Conservation (phyloP, 1,284 basidiomycete genomes). For the Agaricales sp. region DNA sequence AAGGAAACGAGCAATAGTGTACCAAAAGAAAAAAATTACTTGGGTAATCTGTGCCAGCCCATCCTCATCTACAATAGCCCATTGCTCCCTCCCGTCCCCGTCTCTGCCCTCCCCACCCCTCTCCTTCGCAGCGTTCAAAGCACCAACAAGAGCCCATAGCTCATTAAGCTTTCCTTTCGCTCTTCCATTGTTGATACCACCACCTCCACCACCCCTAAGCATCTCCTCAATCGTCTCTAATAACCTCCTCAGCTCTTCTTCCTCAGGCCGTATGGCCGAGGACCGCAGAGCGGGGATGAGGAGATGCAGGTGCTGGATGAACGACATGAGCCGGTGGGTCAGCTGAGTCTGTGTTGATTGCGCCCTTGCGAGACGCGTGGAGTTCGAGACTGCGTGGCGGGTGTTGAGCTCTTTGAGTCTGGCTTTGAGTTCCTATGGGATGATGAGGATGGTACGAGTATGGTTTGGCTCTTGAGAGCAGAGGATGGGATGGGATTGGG, state of each 20-base stretch:
- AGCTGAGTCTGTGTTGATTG: constrained; percentile 64
- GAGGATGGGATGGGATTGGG: not conserved
- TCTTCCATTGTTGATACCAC: constrained; percentile 63
- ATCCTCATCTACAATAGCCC: constrained; percentile 81
- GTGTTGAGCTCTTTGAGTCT: constrained; percentile 56
- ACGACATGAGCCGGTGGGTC: constrained; percentile 61
- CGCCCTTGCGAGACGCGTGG: constrained; percentile 59
- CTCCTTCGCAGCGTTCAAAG: constrained; percentile 56
- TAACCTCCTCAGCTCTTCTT: constrained; percentile 58
- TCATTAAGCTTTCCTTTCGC: constrained; percentile 73
- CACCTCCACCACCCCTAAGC: constrained; percentile 57
- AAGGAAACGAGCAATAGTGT: constrained; percentile 4
- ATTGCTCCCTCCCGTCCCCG: constrained; percentile 41
- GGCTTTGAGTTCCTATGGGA: constrained; percentile 50
- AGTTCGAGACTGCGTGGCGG: constrained; percentile 59
- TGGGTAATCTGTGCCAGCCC: constrained; percentile 68
- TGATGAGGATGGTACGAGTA: constrained; percentile 1
- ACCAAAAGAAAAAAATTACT: constrained; percentile 29
- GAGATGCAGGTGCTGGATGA: constrained; percentile 71
- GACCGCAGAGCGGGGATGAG: constrained; percentile 72
- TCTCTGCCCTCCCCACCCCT: constrained; percentile 37
- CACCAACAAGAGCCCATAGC: constrained; percentile 80
- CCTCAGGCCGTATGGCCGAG: constrained; percentile 72
- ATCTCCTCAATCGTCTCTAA: constrained; percentile 75
- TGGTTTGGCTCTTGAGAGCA: constrained; percentile 5